Base-by-base conservation (phyloP, 352 stramenopile genomes). In the Globisporangium echinulatum region DNA sequence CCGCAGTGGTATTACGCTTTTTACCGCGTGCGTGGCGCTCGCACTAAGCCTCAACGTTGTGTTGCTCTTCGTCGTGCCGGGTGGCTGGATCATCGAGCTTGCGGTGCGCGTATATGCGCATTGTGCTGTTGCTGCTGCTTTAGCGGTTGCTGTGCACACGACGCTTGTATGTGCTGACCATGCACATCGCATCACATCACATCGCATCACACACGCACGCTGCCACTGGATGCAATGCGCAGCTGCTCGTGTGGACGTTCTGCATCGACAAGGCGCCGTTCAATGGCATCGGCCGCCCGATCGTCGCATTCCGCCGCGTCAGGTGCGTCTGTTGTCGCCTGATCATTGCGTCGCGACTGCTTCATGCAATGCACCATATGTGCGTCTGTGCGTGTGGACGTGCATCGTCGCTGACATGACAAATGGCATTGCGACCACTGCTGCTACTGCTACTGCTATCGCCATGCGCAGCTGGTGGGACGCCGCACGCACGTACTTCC, bases 401-500 rank as follows among this genome's bases (percentile, higher is more conserved):
- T 33, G 2, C 25, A 33, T 33, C 2, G 25, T 33, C 25, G 25
- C 25, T 33, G 25, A 33, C 25, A 33, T 33, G 25, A 33, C 25
- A 33, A 33, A 33, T 33, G 25, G 25, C 25, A 33, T 33, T 39
- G 25, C n/a, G 4, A 1, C 19, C 19, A 25, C 37, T 11, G 4
- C 25, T 33, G 2, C 25, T 25, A 4, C 42, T 40, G 15, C 6
- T 47, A 1, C 15, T 51, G 10, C 1, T 47, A 17, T 7, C 19
- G 25, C 25, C 25, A 33, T 33, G 25, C 25, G 19, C 56, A 82
- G 73, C 68, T 78, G 69, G 63, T 81, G 69, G 70, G 64, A 75
- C 19, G 52, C 58, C 5, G 69, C 74, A 37, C 69, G 65, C 39
- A 51, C 61, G 43, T 84, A 84, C 39, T 84, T 84, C 42, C 67